A percentile compares a stretch with the other conserved stretches of the same genome.
These are phyloP conservation scores for Stephanodiscus minutulus DNA, from an alignment of 108 stramenopile genomes.

Conservation along the genomic window DNA sequence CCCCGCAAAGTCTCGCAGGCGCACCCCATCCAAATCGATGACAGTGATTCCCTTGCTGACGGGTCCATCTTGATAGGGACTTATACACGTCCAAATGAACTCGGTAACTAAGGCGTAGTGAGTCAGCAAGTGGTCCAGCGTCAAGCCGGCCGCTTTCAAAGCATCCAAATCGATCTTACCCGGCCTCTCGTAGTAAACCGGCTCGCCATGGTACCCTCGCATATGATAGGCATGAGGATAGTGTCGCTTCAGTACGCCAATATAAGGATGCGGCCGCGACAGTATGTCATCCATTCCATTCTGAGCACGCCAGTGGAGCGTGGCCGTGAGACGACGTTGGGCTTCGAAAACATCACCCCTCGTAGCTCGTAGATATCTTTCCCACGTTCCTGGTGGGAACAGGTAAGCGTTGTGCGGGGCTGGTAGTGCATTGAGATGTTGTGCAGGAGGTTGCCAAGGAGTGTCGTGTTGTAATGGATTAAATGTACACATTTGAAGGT, in stretches of 20 bases:
- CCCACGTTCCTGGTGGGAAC: conserved; percentile 24
- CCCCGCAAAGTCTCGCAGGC: conserved; percentile 77
- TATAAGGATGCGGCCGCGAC: conserved; percentile 54
- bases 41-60: conserved; percentile 53
- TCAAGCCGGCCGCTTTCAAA: conserved; percentile 51
- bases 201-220: conserved; percentile 58
- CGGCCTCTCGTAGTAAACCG: conserved; percentile 71
- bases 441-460: background rate
- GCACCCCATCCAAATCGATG: conserved; percentile 76
- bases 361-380: conserved; percentile 70
- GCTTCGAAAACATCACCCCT: conserved; percentile 68
- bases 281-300: conserved; percentile 65
- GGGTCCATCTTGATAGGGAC: conserved; percentile 55
- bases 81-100: conserved; percentile 73
- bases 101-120: conserved; percentile 80
- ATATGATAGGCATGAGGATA: conserved; percentile 78
- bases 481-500: background rate
- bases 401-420: conserved; percentile 13
- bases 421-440: background rate
- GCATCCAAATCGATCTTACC: conserved; percentile 68
- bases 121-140: conserved; percentile 52
- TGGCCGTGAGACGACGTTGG: conserved; percentile 57
- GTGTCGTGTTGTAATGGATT: conserved; percentile 3
- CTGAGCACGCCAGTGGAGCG: conserved; percentile 69
- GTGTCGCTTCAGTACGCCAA: conserved; percentile 61